These are phyloP conservation scores for Elongisporangium prolatum DNA, from an alignment of 352 stramenopile genomes.

Conservation along the genomic window DNA sequence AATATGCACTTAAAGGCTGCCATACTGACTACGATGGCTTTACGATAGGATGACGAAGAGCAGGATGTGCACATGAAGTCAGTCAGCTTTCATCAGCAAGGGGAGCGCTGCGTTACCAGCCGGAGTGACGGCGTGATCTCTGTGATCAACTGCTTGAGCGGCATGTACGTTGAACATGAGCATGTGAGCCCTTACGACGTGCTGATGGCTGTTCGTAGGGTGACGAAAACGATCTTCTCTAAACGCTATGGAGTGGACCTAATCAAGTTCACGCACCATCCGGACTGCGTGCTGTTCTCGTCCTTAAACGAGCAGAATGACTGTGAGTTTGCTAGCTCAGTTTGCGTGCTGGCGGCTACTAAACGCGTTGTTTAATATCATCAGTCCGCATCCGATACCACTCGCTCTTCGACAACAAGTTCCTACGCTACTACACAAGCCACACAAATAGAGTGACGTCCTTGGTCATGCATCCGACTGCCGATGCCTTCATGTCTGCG, in stretches of 20 bases:
- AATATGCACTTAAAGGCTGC: not conserved
- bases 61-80: slow-evolving; percentile 50
- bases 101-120: slow-evolving; percentile 70
- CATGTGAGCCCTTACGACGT: not conserved
- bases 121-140: slow-evolving; percentile 76
- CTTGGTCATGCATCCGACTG: slow-evolving; percentile 83
- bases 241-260: slow-evolving; percentile 82
- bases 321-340: slow-evolving; percentile 27
- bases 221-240: slow-evolving; percentile 82
- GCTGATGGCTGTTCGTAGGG: slow-evolving; percentile 18
- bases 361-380: not conserved
- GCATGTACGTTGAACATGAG: slow-evolving; percentile 41
- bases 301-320: slow-evolving; percentile 71
- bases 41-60: slow-evolving; percentile 50
- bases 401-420: slow-evolving; percentile 88
- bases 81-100: slow-evolving; percentile 78
- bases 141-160: slow-evolving; percentile 79
- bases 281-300: slow-evolving; percentile 84
- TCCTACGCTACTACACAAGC: slow-evolving; percentile 82
- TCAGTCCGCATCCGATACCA: slow-evolving; percentile 84
- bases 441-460: slow-evolving; percentile 77
- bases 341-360: too few species aligned
- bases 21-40: not conserved
- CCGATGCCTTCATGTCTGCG: slow-evolving; percentile 81
- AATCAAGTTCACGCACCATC: slow-evolving; percentile 75